A percentile compares a stretch with the other conserved stretches of the same genome.
Evolutionary conservation across 2,329 filamentous ascomycete genomes (phyloP).

Genomic region (Arthrobotrys conoides): DNA sequence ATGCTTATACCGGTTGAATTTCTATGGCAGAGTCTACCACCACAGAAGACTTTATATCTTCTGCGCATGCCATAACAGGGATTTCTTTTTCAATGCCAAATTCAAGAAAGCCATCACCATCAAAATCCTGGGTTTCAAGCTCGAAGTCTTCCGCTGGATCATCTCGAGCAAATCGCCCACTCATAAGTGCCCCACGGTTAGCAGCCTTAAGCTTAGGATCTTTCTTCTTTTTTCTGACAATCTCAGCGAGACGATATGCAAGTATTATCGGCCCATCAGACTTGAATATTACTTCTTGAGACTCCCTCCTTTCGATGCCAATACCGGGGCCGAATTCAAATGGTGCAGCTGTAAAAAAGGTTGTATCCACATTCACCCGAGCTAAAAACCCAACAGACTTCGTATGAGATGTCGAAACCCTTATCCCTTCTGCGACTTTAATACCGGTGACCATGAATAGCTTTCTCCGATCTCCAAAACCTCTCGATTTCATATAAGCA

Average conservation of each 20-base stretch:
- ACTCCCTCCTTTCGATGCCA: not conserved
- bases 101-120: not conserved
- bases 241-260: not conserved
- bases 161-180: not conserved
- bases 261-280: not conserved
- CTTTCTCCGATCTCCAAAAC: not conserved
- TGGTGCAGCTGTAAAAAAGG: not conserved
- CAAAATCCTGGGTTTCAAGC: not conserved
- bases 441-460: conserved; percentile 4
- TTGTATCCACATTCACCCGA: not conserved
- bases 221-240: not conserved
- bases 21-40: too few relatives aligned
- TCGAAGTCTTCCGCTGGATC: not conserved
- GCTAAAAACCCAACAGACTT: not conserved
- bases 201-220: not conserved
- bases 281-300: not conserved
- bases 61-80: not conserved
- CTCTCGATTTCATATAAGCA: not conserved
- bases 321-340: not conserved
- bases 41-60: too few relatives aligned
- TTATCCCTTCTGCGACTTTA: not conserved
- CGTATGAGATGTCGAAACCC: not conserved
- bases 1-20: too few relatives aligned
- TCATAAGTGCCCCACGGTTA: not conserved
- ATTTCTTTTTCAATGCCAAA: not conserved